A percentile compares a stretch with the other conserved stretches of the same genome.
Conservation (phyloP, 257 asterid species). For the Fraxinus excelsior region DNA sequence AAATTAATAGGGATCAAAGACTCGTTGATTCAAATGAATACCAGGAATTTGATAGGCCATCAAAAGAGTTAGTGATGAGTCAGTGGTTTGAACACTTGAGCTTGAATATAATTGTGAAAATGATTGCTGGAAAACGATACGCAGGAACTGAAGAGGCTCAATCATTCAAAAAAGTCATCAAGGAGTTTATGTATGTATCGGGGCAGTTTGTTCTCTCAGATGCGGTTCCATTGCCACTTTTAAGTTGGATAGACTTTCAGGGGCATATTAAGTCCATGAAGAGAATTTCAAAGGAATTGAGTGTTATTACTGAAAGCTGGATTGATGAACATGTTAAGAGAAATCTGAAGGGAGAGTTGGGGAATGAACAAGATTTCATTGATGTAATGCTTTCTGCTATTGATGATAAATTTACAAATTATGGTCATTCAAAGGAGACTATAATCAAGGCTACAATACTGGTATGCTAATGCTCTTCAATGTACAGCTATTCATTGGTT, state of each 20-base stretch:
- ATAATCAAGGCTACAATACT: slow-evolving; percentile 50
- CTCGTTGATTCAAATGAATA: neutral
- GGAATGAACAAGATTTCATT: slow-evolving; percentile 44
- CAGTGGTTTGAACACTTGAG: slow-evolving; percentile 40
- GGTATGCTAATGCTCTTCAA: slow-evolving; percentile 31
- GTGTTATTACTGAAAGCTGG: slow-evolving; percentile 36
- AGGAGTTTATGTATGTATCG: slow-evolving; percentile 37
- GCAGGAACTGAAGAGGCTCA: slow-evolving; percentile 18
- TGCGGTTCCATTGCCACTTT: slow-evolving; percentile 33
- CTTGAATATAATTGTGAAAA: slow-evolving; percentile 39
- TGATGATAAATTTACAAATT: slow-evolving; percentile 31
- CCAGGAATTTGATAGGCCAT: neutral
- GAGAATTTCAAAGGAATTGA: slow-evolving; percentile 34
- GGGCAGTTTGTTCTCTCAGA: slow-evolving; percentile 43
- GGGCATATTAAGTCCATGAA: slow-evolving; percentile 50
- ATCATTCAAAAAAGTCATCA: slow-evolving; percentile 28
- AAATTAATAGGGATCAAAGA: neutral
- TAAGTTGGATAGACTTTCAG: slow-evolving; percentile 49
- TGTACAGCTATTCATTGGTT: neutral
- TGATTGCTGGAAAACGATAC: slow-evolving; percentile 48
- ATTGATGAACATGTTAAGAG: slow-evolving; percentile 36
- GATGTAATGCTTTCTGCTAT: slow-evolving; percentile 50
- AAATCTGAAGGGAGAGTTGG: neutral
- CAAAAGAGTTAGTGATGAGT: slow-evolving; percentile 37
- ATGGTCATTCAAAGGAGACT: slow-evolving; percentile 37